A percentile compares a stretch with the other conserved stretches of the same genome.
Conservation (phyloP, 1,284 basidiomycete species). For the Hemileia vastatrix region DNA sequence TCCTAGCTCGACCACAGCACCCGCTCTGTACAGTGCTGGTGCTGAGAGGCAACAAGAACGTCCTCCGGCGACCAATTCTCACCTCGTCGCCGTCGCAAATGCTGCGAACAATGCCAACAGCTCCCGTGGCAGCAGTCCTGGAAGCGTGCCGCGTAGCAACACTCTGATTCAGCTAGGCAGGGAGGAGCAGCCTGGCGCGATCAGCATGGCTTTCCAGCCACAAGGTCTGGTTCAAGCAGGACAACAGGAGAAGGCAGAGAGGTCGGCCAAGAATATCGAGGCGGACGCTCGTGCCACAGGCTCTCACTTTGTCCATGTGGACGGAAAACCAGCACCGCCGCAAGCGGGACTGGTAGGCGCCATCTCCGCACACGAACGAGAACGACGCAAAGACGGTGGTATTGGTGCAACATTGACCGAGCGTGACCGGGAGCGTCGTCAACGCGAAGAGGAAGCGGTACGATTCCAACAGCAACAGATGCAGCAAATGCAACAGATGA, state of each 20-base stretch:
- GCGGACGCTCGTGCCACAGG: constrained; percentile 34
- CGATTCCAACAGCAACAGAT: constrained; percentile 27
- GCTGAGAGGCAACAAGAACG: constrained; percentile 12
- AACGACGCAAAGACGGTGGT: constrained; percentile 35
- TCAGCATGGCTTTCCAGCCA: constrained; percentile 35
- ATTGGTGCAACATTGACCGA: constrained; percentile 37
- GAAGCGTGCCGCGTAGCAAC: constrained; percentile 23
- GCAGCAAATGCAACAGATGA: constrained; percentile 18
- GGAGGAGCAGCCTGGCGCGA: constrained; percentile 37
- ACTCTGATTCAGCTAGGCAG: constrained; percentile 38
- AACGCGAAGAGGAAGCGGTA: constrained; percentile 32
- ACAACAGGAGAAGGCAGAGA: constrained; percentile 38
- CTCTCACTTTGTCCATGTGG: constrained; percentile 34
- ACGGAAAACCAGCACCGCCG: constrained; percentile 39
- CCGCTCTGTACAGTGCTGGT: constrained; percentile 23
- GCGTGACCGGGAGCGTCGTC: constrained; percentile 33
- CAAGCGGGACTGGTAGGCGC: constrained; percentile 42
- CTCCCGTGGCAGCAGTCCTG: neutral
- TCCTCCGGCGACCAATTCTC: neutral
- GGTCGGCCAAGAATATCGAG: constrained; percentile 37
- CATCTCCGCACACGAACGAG: constrained; percentile 40
- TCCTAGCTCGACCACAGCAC: too few relatives aligned
- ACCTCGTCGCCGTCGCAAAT: neutral
- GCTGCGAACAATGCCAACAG: neutral
- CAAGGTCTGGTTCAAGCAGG: constrained; percentile 41